Base-by-base conservation (phyloP, 2,329 filamentous ascomycete genomes). In the Aspergillus hortae region DNA sequence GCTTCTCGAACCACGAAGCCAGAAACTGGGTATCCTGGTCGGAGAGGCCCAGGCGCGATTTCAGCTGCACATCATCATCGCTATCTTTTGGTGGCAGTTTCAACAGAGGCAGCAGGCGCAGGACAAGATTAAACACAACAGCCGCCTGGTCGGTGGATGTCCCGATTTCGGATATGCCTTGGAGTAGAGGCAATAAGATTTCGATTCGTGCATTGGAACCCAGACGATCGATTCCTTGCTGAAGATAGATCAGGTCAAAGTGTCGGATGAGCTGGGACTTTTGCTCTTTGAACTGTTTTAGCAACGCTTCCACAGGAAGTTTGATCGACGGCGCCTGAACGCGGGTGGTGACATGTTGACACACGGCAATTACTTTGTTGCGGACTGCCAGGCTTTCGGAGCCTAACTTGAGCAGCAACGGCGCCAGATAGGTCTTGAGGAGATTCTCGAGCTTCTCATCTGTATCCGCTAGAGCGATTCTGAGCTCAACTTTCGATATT, bases 201-300 rank as follows among this genome's bases (percentile, higher is more conserved):
- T 85, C 83, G 33, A 87, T 80, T 60, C 90, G 83, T 40, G 92
- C 87, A 48, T 73, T 68, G 10, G 79, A 69, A 2, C 79, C 76
- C 17, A 89, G 70, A 46, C 86, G 78, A 47, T 80, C 80, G 42
- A 89, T 77, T 36, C 92, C 94, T 66, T 95, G 90, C 64, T 95
- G 89, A 35, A 96, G 88, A 67, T 95, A 96, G 15, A 88, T 80
- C 38, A 97, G 76, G 71, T 97, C 92, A 61, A 96, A 88, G 67
- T 95, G 89, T 57, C 90, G 87, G 58, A 99, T 84, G 35, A 96
- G 78, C 1, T 86, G 77, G 11, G 86, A 87, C 36, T 84, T 78
- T 35, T 83, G 84, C 19, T 89, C 83, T 70, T 95, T 95, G 78
- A 95, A 96, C 69, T 97, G 94, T 61, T 91, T 87, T 49, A 97